Evolutionary conservation across 1,139 yeast genomes (phyloP), one percentile per base, ranked within the genome.

Genomic region (Suhomyces panamericanus): DNA sequence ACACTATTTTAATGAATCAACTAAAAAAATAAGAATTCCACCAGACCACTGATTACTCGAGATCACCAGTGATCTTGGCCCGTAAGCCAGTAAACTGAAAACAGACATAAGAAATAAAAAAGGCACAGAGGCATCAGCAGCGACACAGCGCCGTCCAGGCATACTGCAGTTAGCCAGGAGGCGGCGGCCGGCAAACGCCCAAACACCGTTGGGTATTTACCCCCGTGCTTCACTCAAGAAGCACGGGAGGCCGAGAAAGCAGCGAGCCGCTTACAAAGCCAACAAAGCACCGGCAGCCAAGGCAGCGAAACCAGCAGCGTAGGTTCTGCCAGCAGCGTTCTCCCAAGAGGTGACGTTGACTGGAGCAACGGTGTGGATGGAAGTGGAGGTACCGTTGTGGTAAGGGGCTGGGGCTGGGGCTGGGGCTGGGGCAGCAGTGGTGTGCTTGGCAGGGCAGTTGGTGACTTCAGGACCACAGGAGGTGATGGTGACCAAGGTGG

Each of bases 251-350:
- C 24, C 24, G 24, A 20, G 28, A 9, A 24, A 36, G 29, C 29
- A n/a, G 12, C 29, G 8, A n/a, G 29, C 35, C 46, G 47, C 66
- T 72, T 73, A 73, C 64, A 73, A 71, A 67, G 77, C 77, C 63
- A 73, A 71, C 63, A 73, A 70, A 67, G 77, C 78, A 70, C 77
- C 78, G 49, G 78, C 78, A 63, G 75, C 75, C 58, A 73, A 60
- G 59, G 75, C 78, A 59, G 71, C 77, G 59, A 70, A 73, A 70
- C 77, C 78, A 54, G 68, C 75, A 46, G 63, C 67, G 61, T 44
- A 57, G 48, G 55, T 54, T 58, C 53, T 59, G 53, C 50, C 52
- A 45, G 54, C 63, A 49, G 57, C 63, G 67, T 67, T 75, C 57
- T 63, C 70, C 65, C 57, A 70, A 42, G 75, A 53, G 54, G 66